Evolutionary conservation across 768 basidiomycete genomes (phyloP), one percentile per base, ranked within the genome.

Genomic region (Hypholoma sublateritium): DNA sequence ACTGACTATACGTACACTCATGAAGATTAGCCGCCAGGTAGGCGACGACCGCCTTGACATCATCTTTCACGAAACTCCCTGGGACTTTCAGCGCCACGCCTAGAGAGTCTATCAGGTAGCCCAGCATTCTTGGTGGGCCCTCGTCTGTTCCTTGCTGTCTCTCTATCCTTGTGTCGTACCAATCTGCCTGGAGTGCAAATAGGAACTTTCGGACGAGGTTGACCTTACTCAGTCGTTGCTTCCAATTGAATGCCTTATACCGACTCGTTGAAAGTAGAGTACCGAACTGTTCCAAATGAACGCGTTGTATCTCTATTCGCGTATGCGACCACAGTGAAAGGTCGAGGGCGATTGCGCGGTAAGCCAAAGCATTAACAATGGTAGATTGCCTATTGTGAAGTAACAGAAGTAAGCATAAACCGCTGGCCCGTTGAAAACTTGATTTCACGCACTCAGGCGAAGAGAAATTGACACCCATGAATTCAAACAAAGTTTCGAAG

Each of bases 271-370:
- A 74, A 14, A 96, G 69, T 16, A 97, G 81, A 13, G 84, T 89
- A 5, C 80, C 70, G 66, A 96, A 95, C 67, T 96, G 94, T 47
- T 89, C 87, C 0, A 95, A 76, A 62, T 94, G 88, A 12, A 85
- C 80, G 4, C 78, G 79, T 63, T 93, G 91, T n/a, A 97, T 85
- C 48, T 91, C 90, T 16, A 75, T 66, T 3, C 78, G 77, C 0
- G 66, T 85, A 32, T 74, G 80, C 0, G 90, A 85, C 95, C 95
- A 98, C 11, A 97, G 83, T 50, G 93, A 88, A 60, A 98, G 92
- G 64, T 96, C 93, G 1, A 98, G 82, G 0, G 91, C 92, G 47
- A 98, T 81, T 4, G 87, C 82, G 43, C 82, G 80, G 68, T 97
- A 96, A 5, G 91, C 95, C 1, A 88, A 77, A 4, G 86, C 77